These are phyloP conservation scores for Glebionis coronaria DNA, from an alignment of 129 eudicot species.

Conservation along the genomic window DNA sequence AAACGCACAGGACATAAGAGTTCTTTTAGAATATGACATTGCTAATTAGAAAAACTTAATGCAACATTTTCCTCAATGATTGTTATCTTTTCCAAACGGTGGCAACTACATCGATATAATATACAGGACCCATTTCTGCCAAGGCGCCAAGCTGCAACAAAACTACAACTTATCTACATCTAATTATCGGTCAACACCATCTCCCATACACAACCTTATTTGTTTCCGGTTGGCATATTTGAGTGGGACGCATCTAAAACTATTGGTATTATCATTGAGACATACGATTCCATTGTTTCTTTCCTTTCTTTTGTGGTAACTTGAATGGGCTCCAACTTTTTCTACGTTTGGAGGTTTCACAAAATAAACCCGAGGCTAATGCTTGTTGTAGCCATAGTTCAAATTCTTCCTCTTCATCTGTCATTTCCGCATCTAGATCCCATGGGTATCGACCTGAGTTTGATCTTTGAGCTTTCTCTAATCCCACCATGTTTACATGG, in stretches of 20 bases:
- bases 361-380: conserved; percentile 85
- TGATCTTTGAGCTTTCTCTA: conserved; percentile 70
- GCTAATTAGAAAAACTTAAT: too few species aligned
- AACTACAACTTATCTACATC: conserved; percentile 19
- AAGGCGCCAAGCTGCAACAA: background rate
- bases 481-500: conserved; percentile 83
- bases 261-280: conserved; percentile 3
- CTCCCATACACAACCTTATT: background rate
- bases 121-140: background rate
- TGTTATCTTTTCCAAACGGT: background rate
- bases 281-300: conserved; percentile 62
- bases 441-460: conserved; percentile 71
- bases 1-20: too few species aligned
- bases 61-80: background rate
- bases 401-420: conserved; percentile 88
- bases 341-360: conserved; percentile 78
- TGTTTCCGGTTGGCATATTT: background rate
- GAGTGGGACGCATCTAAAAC: background rate
- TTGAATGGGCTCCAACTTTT: conserved; percentile 97
- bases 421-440: conserved; percentile 91
- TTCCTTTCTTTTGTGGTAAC: conserved; percentile 58
- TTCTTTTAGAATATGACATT: too few species aligned
- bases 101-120: background rate
- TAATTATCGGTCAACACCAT: conserved; percentile 1
- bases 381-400: conserved; percentile 96